Base-by-base conservation (phyloP, 164 flowering plant species). In the Piper betle region DNA sequence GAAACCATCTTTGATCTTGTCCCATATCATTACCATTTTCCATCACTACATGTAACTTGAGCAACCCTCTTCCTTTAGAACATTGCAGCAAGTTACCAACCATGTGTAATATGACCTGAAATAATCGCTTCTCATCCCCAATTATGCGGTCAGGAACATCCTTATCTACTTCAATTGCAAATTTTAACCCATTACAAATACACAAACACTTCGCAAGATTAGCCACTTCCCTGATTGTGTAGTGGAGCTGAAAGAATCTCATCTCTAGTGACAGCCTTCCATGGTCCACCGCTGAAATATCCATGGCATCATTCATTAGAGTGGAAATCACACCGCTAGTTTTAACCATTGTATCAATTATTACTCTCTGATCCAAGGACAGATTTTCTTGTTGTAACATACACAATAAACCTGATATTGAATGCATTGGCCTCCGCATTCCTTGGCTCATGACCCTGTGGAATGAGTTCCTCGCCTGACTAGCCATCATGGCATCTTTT, bases 31-130 rank as follows among this genome's bases (percentile, higher is more conserved):
- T 85, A 58, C 73, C 80, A 57, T 66, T 72, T 37, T 79, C 84
- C 5, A 72, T 48, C 39, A 58, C 60, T 18, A 82, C 80, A 43
- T 81, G 69, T 65, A 88, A 64, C 12, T 58, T 64, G 18, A 85
- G 69, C 16, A 60, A 57, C 42, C 84, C 87, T 64, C 33, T 25
- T 25, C 70, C 71, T 59, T 66, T 68, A 61, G 68, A 69, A 52
- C 78, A 66, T 64, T 74, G 73, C 79, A 93, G 67, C 41, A 87
- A 72, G 76, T 71, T 87, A 33, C 94, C 90, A 65, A 93, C 74
- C 88, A 87, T 86, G 75, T 93, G 98, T 71, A 93, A 59, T 62
- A 93, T 83, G 60, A 90, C 96, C 79, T 93, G 98, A 67, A 93
- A 82, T 60, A 89, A 78, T 62, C 98, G 82, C 60, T 79, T 80